Conservation (phyloP, 768 basidiomycete species). For the Kockovaella imperatae region DNA sequence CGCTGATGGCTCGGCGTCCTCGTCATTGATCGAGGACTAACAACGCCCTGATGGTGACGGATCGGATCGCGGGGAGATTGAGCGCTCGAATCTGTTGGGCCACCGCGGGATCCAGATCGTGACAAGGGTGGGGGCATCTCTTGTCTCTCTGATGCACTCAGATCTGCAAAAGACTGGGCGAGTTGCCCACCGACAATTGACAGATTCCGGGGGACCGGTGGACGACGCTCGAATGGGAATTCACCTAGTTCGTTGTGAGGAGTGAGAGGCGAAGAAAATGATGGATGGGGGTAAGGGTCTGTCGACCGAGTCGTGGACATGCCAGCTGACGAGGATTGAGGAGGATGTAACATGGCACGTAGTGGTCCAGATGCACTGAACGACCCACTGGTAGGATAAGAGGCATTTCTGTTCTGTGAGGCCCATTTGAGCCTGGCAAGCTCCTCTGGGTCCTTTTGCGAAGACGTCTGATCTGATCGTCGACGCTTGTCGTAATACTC, state of each 20-base stretch:
- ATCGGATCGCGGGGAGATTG: neutral
- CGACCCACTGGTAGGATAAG: slow-evolving; percentile 12
- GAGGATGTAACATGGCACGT: slow-evolving; percentile 11
- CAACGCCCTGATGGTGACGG: neutral
- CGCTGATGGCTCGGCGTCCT: neutral
- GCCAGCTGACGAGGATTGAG: slow-evolving; percentile 14
- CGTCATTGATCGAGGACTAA: no score
- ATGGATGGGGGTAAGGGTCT: neutral
- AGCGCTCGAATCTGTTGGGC: no score
- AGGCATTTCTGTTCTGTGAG: slow-evolving; percentile 32
- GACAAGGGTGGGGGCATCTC: slow-evolving; percentile 20
- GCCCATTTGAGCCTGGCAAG: slow-evolving; percentile 29
- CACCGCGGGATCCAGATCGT: neutral
- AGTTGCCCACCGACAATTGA: slow-evolving; percentile 34
- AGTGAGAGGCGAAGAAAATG: neutral
- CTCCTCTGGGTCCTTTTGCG: slow-evolving; percentile 25
- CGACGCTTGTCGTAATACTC: slow-evolving; percentile 26
- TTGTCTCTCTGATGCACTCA: slow-evolving; percentile 15
- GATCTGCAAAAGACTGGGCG: slow-evolving; percentile 27
- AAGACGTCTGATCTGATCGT: slow-evolving; percentile 25
- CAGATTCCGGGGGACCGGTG: slow-evolving; percentile 14
- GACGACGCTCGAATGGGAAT: slow-evolving; percentile 2
- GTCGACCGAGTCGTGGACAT: slow-evolving; percentile 11
- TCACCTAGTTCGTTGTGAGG: neutral
- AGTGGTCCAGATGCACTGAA: slow-evolving; percentile 4